Evolutionary conservation across 371 early-diverging fungal species (phyloP).

Genomic region (Saksenaea vasiformis): DNA sequence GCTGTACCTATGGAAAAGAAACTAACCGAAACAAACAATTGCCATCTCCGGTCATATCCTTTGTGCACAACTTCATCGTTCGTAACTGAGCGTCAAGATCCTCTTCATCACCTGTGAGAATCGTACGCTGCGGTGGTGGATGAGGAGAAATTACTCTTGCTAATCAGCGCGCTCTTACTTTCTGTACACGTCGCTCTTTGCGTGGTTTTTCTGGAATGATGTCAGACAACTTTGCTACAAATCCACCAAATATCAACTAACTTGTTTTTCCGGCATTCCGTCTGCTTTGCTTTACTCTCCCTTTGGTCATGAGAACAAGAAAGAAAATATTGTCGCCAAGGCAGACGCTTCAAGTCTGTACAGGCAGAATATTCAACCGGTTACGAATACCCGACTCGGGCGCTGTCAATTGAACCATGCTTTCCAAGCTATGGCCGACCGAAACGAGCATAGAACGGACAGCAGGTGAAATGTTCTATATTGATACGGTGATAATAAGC

Average conservation of each 20-base stretch:
- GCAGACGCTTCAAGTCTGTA: neutral
- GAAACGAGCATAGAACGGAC: too few species aligned
- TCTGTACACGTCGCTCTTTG: neutral
- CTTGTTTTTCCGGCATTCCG: neutral
- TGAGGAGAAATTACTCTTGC: neutral
- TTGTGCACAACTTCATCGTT: conserved; percentile 56
- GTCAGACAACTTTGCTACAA: neutral
- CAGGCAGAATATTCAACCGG: neutral
- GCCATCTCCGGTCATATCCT: conserved; percentile 82
- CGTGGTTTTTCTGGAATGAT: neutral
- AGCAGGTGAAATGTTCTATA: too few species aligned
- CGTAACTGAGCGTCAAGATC: conserved; percentile 40
- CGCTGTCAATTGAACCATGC: too few species aligned
- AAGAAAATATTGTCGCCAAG: neutral
- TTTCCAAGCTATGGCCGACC: too few species aligned
- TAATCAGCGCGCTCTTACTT: neutral
- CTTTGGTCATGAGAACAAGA: neutral
- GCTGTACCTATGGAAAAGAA: neutral
- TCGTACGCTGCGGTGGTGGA: neutral
- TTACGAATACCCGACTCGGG: too few species aligned
- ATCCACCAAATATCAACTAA: neutral
- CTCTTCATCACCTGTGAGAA: conserved; percentile 7
- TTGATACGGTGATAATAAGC: too few species aligned
- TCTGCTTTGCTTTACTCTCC: neutral
- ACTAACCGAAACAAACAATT: conserved; percentile 80